Conservation (phyloP, 1,284 basidiomycete genomes). For the Austroboletus rostrupii region DNA sequence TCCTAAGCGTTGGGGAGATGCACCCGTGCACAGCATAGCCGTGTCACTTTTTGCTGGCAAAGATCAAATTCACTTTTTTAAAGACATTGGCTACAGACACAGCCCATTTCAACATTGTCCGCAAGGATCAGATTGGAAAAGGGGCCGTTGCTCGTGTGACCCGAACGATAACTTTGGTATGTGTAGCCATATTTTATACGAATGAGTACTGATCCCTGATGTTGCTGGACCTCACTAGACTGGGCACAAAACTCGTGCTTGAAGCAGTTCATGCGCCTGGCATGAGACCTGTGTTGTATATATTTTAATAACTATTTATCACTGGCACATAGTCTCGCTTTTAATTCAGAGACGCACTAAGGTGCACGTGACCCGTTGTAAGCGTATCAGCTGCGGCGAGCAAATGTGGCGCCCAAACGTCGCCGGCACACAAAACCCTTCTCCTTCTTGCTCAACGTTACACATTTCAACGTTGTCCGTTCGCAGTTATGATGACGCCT, state of each 20-base stretch:
- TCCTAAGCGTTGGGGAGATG: slow-evolving; percentile 79
- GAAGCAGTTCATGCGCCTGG: slow-evolving; percentile 32
- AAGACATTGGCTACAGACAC: slow-evolving; percentile 53
- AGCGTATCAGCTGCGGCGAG: neutral
- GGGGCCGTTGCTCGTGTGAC: slow-evolving; percentile 49
- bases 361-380: neutral
- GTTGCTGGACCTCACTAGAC: slow-evolving; percentile 29
- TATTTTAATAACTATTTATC: neutral
- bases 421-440: neutral
- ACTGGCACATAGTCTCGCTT: neutral
- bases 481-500: slow-evolving; percentile 69
- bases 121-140: slow-evolving; percentile 42
- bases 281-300: slow-evolving; percentile 12
- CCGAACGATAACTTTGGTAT: slow-evolving; percentile 47
- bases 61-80: slow-evolving; percentile 76
- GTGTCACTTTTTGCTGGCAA: slow-evolving; percentile 67
- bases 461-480: slow-evolving; percentile 1
- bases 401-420: neutral
- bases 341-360: neutral
- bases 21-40: slow-evolving; percentile 82
- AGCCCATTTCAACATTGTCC: slow-evolving; percentile 64
- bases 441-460: too few species aligned
- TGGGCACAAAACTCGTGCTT: slow-evolving; percentile 45
- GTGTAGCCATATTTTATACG: slow-evolving; percentile 9
- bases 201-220: slow-evolving; percentile 17